Conservation (phyloP, 176 grass and related monocot species). For the Juncus inflexus region DNA sequence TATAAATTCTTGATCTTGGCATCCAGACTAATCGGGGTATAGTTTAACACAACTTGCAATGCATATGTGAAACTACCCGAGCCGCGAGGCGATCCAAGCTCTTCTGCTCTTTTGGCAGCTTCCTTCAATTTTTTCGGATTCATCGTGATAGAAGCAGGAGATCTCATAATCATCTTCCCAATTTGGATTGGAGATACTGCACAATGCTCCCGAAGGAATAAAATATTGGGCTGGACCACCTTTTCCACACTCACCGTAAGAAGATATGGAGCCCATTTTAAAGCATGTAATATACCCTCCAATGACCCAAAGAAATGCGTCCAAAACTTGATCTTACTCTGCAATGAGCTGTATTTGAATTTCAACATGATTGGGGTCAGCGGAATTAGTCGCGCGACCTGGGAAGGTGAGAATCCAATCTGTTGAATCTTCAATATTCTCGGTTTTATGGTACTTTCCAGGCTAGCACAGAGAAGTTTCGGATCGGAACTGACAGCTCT, state of each 20-base stretch:
- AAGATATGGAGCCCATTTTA: not conserved
- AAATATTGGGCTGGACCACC: conserved; percentile 28
- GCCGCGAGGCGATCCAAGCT: not conserved
- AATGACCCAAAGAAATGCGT: conserved; percentile 15
- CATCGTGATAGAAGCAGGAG: not conserved
- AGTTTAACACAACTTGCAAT: not conserved
- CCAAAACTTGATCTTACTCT: conserved; percentile 26
- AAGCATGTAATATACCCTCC: not conserved
- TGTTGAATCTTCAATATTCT: not conserved
- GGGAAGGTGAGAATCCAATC: not conserved
- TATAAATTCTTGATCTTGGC: conserved; percentile 2
- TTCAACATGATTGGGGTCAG: not conserved
- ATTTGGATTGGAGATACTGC: conserved; percentile 27
- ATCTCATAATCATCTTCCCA: not conserved
- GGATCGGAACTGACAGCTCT: not conserved
- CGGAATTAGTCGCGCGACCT: conserved; percentile 3
- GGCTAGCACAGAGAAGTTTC: not conserved
- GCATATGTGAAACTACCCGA: not conserved
- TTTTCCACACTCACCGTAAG: conserved; percentile 8
- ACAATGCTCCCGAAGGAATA: conserved; percentile 13
- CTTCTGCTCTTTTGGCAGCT: not conserved
- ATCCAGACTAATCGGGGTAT: not conserved
- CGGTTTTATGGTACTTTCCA: not conserved
- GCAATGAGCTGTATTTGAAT: not conserved
- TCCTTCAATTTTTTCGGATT: conserved; percentile 1